Conservation (phyloP, 805 yeast genomes). For the Metschnikowia kunwiensis region DNA sequence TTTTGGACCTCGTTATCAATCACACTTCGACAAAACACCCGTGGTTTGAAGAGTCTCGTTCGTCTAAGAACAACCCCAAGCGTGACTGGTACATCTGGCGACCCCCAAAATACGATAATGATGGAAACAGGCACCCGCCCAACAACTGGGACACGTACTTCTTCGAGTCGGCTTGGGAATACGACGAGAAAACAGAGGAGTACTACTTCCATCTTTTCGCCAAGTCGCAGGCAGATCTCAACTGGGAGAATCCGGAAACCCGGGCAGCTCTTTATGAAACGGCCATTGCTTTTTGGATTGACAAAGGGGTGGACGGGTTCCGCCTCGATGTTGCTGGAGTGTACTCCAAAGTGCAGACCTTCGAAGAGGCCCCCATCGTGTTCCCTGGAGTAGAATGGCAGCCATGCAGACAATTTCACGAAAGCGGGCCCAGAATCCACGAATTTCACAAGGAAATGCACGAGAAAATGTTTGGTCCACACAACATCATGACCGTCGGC, state of each 20-base stretch:
- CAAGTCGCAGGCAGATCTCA: slow-evolving; percentile 52
- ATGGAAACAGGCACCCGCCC: slow-evolving; percentile 50
- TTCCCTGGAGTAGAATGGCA: slow-evolving; percentile 40
- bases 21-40: slow-evolving; percentile 52
- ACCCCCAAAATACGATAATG: slow-evolving; percentile 41
- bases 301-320: slow-evolving; percentile 55
- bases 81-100: slow-evolving; percentile 61
- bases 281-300: slow-evolving; percentile 51
- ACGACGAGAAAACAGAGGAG: slow-evolving; percentile 49
- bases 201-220: slow-evolving; percentile 53
- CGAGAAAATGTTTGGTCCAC: slow-evolving; percentile 37
- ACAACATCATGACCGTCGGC: slow-evolving; percentile 56
- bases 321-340: slow-evolving; percentile 53
- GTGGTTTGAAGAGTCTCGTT: slow-evolving; percentile 54
- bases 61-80: slow-evolving; percentile 48
- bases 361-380: slow-evolving; percentile 46
- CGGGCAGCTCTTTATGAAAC: slow-evolving; percentile 38
- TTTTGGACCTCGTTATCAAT: slow-evolving; percentile 54
- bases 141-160: slow-evolving; percentile 53
- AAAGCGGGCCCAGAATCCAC: slow-evolving; percentile 53
- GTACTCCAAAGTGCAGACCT: slow-evolving; percentile 44
- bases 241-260: slow-evolving; percentile 50
- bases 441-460: slow-evolving; percentile 52
- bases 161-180: slow-evolving; percentile 54
- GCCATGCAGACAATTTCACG: slow-evolving; percentile 28